Percentiles rank a stretch among this genome's conserved stretches.
Evolutionary conservation across 345 rosid species (phyloP).

Genomic region (Euclidium syriacum): DNA sequence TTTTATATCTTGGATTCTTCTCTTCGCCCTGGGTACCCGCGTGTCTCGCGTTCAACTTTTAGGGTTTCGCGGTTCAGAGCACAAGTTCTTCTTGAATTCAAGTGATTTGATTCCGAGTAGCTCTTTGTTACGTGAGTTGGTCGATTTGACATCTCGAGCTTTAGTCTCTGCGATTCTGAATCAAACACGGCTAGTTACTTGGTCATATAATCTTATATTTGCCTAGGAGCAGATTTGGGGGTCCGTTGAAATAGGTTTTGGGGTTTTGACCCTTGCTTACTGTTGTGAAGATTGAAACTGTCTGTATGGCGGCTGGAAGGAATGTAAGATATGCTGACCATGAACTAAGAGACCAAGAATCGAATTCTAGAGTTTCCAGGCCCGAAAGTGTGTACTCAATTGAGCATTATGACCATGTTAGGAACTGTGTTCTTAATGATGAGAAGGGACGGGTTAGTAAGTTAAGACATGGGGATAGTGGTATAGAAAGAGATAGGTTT

Average conservation of each 20-base stretch:
- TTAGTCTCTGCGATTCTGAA: constrained; percentile 4
- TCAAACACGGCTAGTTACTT: constrained; percentile 8
- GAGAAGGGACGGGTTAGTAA: constrained; percentile 36
- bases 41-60: constrained; percentile 2
- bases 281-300: not conserved
- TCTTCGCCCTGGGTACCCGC: not conserved
- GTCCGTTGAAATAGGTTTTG: constrained; percentile 1
- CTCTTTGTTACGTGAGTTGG: not conserved
- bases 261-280: not conserved
- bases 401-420: constrained; percentile 39
- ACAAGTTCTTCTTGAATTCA: constrained; percentile 6
- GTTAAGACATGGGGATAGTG: constrained; percentile 35
- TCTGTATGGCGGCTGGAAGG: constrained; percentile 81
- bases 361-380: constrained; percentile 46
- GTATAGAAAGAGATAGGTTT: constrained; percentile 50
- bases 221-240: constrained; percentile 7
- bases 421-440: constrained; percentile 38
- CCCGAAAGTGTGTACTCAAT: constrained; percentile 41
- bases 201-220: not conserved
- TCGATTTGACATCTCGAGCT: not conserved
- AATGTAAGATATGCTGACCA: constrained; percentile 62
- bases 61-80: constrained; percentile 33
- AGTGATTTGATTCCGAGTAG: not conserved
- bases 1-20: not conserved
- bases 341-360: constrained; percentile 58